A percentile compares a stretch with the other conserved stretches of the same genome.
phyloP scores from a whole-genome alignment of 441 rosid species.

The Breynia disticha region DNA sequence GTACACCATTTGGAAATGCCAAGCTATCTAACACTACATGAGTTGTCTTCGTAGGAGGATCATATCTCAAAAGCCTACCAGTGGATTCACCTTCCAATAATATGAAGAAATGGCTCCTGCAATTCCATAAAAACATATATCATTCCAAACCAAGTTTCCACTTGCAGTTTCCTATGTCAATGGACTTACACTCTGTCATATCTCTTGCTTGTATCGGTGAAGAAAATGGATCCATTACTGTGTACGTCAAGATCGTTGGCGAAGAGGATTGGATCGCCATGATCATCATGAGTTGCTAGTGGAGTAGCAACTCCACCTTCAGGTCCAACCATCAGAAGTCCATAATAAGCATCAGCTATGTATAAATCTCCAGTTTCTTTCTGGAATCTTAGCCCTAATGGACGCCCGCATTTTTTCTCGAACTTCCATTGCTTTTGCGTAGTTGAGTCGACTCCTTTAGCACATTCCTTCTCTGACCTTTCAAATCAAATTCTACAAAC shows the following conservation, averaged over 20 bases:
- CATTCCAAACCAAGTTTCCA: no score
- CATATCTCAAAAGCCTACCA: constrained; percentile 85
- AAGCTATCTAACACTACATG: constrained; percentile 69
- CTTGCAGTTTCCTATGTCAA: no score
- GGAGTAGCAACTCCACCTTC: constrained; percentile 76
- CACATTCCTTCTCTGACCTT: constrained; percentile 78
- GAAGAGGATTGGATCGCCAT: constrained; percentile 61
- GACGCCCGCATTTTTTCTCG: constrained; percentile 81
- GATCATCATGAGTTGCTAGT: constrained; percentile 51
- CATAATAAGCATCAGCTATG: constrained; percentile 87
- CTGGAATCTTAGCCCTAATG: constrained; percentile 78
- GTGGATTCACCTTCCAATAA: constrained; percentile 92
- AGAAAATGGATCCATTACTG: constrained; percentile 83
- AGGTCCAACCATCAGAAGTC: constrained; percentile 70
- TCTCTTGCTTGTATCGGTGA: constrained; percentile 88
- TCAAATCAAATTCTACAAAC: neutral
- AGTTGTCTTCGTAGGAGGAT: constrained; percentile 65
- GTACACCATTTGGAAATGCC: constrained; percentile 93
- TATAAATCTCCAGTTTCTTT: constrained; percentile 53
- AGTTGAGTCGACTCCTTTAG: constrained; percentile 72
- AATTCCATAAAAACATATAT: constrained; percentile 2
- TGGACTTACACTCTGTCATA: constrained; percentile 69
- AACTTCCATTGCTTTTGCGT: constrained; percentile 84
- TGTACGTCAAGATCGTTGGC: constrained; percentile 90
- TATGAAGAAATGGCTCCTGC: constrained; percentile 83